Conservation (phyloP, 2,329 filamentous ascomycete species). For the Lachnellula suecica region DNA sequence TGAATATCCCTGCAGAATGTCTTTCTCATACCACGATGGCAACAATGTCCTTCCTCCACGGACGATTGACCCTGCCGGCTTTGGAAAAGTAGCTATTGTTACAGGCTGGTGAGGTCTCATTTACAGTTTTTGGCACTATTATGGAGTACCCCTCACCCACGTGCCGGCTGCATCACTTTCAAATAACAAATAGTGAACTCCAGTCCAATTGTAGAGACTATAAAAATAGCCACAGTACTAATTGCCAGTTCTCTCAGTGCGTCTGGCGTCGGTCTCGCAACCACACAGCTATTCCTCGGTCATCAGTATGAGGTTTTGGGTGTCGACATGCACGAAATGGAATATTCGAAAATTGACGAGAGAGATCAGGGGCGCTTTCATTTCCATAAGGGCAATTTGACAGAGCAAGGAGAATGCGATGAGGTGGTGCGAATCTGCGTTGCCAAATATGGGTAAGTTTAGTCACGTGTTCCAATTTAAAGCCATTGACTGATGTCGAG, state of each 20-base stretch:
- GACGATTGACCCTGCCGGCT: background rate
- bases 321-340: constrained; percentile 32
- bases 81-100: constrained; percentile 29
- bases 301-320: constrained; percentile 35
- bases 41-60: background rate
- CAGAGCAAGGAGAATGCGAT: constrained; percentile 31
- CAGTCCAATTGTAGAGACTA: too few species aligned
- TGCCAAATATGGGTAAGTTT: constrained; percentile 26
- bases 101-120: too few species aligned
- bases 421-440: constrained; percentile 34
- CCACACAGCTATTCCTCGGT: constrained; percentile 31
- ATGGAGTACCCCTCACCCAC: too few species aligned
- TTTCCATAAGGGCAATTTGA: constrained; percentile 36
- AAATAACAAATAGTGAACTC: too few species aligned
- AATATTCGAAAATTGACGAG: constrained; percentile 28
- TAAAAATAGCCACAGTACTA: too few species aligned
- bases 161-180: too few species aligned
- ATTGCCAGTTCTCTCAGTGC: too few species aligned
- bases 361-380: constrained; percentile 28
- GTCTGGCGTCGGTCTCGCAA: constrained; percentile 36
- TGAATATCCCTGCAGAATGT: background rate
- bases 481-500: background rate
- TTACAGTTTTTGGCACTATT: too few species aligned
- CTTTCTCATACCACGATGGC: background rate
- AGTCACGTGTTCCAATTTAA: background rate